A percentile compares a stretch with the other conserved stretches of the same genome.
These are phyloP conservation scores for Psidium friedrichsthalianum DNA, from an alignment of 345 rosid genomes.

Conservation along the genomic window DNA sequence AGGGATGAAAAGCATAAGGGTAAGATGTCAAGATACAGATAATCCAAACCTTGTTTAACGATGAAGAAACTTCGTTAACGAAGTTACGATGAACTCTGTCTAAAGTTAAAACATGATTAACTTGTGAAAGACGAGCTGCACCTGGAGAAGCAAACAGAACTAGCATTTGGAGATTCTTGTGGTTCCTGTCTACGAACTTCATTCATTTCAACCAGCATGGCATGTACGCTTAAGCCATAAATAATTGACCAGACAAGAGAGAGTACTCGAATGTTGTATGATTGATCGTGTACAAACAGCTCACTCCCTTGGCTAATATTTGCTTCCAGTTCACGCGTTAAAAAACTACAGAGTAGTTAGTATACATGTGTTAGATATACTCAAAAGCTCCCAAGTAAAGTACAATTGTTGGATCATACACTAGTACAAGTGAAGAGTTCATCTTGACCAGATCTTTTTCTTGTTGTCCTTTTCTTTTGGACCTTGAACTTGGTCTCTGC, in stretches of 20 bases:
- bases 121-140: neutral
- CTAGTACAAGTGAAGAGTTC: neutral
- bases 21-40: neutral
- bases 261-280: neutral
- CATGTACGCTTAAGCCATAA: neutral
- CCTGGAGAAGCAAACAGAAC: neutral
- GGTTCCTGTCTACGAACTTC: neutral
- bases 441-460: constrained; percentile 79
- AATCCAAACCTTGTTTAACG: neutral
- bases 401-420: neutral
- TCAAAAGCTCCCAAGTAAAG: neutral
- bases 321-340: neutral
- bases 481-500: constrained; percentile 41
- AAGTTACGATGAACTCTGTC: neutral
- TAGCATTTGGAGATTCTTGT: neutral
- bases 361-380: neutral
- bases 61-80: neutral
- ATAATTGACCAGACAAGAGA: neutral
- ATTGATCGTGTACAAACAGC: neutral
- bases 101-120: neutral
- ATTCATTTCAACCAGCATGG: neutral
- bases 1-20: neutral
- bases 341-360: neutral
- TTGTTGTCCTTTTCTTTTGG: constrained; percentile 51
- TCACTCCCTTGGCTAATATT: neutral